These are phyloP conservation scores for Xerocomus spinulosus DNA, from an alignment of 768 basidiomycete genomes.

Conservation along the genomic window DNA sequence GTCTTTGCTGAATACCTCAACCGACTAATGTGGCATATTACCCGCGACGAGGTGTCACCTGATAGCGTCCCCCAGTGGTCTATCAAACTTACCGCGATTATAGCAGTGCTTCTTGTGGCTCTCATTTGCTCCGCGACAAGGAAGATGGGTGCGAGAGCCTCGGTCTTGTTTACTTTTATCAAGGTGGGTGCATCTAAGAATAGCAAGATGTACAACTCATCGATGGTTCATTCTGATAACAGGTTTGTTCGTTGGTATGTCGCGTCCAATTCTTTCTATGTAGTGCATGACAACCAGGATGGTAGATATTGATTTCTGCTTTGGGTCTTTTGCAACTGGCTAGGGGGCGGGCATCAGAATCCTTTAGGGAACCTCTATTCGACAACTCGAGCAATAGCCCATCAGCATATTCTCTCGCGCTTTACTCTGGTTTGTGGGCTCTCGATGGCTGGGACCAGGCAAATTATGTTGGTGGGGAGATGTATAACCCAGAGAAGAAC, in stretches of 20 bases:
- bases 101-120: slow-evolving; percentile 68
- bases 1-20: slow-evolving; percentile 93
- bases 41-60: slow-evolving; percentile 65
- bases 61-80: slow-evolving; percentile 86
- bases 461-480: slow-evolving; percentile 89
- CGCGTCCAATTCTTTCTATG: neutral
- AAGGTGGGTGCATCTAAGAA: slow-evolving; percentile 51
- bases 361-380: slow-evolving; percentile 67
- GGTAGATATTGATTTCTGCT: slow-evolving; percentile 64
- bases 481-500: slow-evolving; percentile 75
- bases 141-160: slow-evolving; percentile 73
- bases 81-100: slow-evolving; percentile 79
- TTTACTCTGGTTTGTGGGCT: slow-evolving; percentile 94
- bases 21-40: slow-evolving; percentile 76
- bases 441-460: slow-evolving; percentile 96
- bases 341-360: slow-evolving; percentile 64
- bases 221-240: neutral
- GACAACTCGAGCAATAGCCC: slow-evolving; percentile 70
- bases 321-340: slow-evolving; percentile 75
- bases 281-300: neutral
- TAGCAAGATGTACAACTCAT: slow-evolving; percentile 2
- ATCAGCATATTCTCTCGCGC: slow-evolving; percentile 83
- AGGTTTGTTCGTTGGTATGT: slow-evolving; percentile 67
- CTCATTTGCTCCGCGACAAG: slow-evolving; percentile 74
- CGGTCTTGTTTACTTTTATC: slow-evolving; percentile 81